A percentile compares a stretch with the other conserved stretches of the same genome.
phyloP scores from a whole-genome alignment of 2,329 filamentous ascomycete genomes.

The Scedosporium apiospermum region DNA sequence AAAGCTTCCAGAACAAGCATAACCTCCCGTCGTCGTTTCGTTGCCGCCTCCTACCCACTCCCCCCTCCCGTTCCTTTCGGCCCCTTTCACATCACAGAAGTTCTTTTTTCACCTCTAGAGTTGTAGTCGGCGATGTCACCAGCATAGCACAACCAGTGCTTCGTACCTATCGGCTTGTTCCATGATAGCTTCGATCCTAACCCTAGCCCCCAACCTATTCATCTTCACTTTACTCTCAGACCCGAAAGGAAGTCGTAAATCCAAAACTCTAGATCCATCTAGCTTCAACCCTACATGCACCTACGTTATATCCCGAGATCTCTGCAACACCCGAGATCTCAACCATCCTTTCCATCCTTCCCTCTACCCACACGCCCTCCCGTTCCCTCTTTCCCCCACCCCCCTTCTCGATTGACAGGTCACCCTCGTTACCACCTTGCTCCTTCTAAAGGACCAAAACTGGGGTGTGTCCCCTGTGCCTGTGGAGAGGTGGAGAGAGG shows the following conservation, averaged over 20 bases:
- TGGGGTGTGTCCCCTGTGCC: too few species aligned
- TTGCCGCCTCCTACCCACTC: not conserved
- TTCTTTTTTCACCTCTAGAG: not conserved
- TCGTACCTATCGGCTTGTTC: not conserved
- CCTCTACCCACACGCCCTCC: not conserved
- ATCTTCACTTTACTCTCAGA: too few species aligned
- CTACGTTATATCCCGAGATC: not conserved
- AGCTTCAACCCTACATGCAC: not conserved
- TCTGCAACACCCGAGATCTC: not conserved
- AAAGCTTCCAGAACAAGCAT: constrained; percentile 1
- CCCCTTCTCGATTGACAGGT: not conserved
- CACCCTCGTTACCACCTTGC: not conserved
- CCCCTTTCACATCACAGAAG: too few species aligned
- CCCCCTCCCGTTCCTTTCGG: too few species aligned
- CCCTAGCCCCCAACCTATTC: too few species aligned
- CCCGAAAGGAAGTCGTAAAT: too few species aligned
- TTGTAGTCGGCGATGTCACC: not conserved
- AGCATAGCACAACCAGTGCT: not conserved
- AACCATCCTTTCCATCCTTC: not conserved
- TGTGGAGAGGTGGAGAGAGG: too few species aligned
- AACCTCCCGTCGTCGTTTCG: not conserved
- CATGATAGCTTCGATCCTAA: not conserved
- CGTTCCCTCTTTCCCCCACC: not conserved
- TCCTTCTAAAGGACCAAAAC: too few species aligned
- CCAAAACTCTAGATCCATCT: too few species aligned